Conservation (phyloP, 2,329 filamentous ascomycete species). For the Onygenales sp. region DNA sequence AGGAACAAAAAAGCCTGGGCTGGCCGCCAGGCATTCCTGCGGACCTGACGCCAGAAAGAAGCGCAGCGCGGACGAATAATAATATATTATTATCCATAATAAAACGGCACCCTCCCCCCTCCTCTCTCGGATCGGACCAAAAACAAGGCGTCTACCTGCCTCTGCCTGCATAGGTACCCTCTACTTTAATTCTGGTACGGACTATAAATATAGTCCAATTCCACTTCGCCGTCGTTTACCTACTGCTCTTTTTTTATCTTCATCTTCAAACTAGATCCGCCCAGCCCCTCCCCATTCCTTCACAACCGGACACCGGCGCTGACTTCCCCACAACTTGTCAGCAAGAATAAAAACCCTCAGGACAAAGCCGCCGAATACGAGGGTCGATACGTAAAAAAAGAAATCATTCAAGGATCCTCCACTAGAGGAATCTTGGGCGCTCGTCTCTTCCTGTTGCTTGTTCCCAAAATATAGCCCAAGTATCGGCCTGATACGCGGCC, state of each 20-base stretch:
- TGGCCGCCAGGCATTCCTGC: background rate
- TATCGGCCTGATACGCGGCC: too few species aligned
- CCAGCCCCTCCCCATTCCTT: background rate
- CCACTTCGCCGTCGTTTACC: background rate
- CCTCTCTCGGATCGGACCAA: background rate
- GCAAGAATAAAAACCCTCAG: background rate
- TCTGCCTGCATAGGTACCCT: background rate
- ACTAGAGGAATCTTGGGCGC: background rate
- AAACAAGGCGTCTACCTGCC: background rate
- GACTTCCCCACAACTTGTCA: background rate
- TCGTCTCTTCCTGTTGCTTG: background rate
- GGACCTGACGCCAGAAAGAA: background rate
- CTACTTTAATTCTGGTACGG: background rate
- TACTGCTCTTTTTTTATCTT: background rate
- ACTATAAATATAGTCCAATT: conserved; percentile 2
- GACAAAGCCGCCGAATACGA: background rate
- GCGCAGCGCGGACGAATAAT: conserved; percentile 1
- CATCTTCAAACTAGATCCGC: background rate
- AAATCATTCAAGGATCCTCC: background rate
- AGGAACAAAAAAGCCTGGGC: background rate
- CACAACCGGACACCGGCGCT: background rate
- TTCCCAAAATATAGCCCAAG: too few species aligned
- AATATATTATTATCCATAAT: background rate
- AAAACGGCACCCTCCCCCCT: background rate
- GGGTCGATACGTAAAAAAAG: background rate